phyloP scores from a whole-genome alignment of 2,329 filamentous ascomycete genomes.

The Orbilia javanica region DNA sequence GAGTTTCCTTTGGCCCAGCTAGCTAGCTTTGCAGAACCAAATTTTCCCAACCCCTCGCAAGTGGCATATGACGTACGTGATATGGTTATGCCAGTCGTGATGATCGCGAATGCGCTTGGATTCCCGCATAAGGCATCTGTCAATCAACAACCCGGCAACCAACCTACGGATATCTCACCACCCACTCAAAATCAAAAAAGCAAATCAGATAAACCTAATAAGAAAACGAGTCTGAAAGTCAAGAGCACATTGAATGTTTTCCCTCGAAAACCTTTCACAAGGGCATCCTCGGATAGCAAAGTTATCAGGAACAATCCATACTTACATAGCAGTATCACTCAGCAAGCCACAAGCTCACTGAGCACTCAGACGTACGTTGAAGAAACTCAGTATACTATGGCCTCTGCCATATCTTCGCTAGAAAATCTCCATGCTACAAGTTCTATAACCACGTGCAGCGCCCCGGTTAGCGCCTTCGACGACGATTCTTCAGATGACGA shows the following conservation, averaged over 20 bases:
- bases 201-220: conserved; percentile 10
- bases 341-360: conserved; percentile 7
- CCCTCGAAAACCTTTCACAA: conserved; percentile 35
- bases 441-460: not conserved
- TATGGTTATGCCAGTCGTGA: conserved; percentile 51
- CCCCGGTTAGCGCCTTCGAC: conserved; percentile 47
- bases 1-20: conserved; percentile 38
- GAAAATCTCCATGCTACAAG: conserved; percentile 36
- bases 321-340: not conserved
- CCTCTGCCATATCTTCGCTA: conserved; percentile 31
- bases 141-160: not conserved
- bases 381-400: conserved; percentile 19
- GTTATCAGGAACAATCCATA: conserved; percentile 40
- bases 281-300: conserved; percentile 17
- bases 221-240: conserved; percentile 19
- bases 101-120: conserved; percentile 52
- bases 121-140: conserved; percentile 43
- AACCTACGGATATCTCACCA: not conserved
- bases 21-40: conserved; percentile 45
- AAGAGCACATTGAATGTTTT: conserved; percentile 28
- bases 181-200: not conserved
- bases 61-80: conserved; percentile 42
- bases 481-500: conserved; percentile 56
- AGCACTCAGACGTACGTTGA: conserved; percentile 29
- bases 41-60: conserved; percentile 35